Conservation (phyloP, 2,329 filamentous ascomycete species). For the Coniosporium tulheliwenetii region DNA sequence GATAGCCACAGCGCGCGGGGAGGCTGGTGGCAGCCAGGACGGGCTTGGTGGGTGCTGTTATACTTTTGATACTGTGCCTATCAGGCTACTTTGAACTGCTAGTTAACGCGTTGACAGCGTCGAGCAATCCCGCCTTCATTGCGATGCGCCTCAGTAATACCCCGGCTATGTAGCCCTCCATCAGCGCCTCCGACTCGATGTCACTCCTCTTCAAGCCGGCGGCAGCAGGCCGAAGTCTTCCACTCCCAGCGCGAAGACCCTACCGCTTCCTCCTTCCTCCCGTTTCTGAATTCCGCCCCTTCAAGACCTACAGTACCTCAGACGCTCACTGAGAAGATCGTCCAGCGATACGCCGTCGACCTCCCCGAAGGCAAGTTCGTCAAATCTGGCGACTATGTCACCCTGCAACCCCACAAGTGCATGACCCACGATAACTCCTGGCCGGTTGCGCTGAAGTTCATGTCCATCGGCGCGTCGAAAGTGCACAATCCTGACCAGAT, state of each 20-base stretch:
- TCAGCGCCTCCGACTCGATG: slow-evolving; percentile 8
- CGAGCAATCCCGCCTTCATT: background rate
- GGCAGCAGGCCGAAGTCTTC: slow-evolving; percentile 28
- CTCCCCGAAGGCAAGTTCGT: slow-evolving; percentile 62
- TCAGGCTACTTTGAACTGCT: background rate
- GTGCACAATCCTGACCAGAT: slow-evolving; percentile 58
- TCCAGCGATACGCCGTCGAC: slow-evolving; percentile 66
- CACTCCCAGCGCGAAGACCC: slow-evolving; percentile 47
- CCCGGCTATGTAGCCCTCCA: slow-evolving; percentile 2
- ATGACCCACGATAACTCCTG: slow-evolving; percentile 83
- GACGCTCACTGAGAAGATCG: slow-evolving; percentile 84
- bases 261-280: slow-evolving; percentile 52
- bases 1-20: background rate
- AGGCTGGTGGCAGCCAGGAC: background rate
- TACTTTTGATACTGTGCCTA: background rate
- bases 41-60: background rate
- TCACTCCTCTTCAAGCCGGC: slow-evolving; percentile 9
- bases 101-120: background rate
- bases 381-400: slow-evolving; percentile 70
- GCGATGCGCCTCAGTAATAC: background rate
- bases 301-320: slow-evolving; percentile 39
- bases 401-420: slow-evolving; percentile 52
- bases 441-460: slow-evolving; percentile 65
- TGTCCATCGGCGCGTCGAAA: slow-evolving; percentile 63
- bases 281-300: slow-evolving; percentile 33